Evolutionary conservation across 2,329 filamentous ascomycete species (phyloP).

Genomic region (Rutstroemia sp.): DNA sequence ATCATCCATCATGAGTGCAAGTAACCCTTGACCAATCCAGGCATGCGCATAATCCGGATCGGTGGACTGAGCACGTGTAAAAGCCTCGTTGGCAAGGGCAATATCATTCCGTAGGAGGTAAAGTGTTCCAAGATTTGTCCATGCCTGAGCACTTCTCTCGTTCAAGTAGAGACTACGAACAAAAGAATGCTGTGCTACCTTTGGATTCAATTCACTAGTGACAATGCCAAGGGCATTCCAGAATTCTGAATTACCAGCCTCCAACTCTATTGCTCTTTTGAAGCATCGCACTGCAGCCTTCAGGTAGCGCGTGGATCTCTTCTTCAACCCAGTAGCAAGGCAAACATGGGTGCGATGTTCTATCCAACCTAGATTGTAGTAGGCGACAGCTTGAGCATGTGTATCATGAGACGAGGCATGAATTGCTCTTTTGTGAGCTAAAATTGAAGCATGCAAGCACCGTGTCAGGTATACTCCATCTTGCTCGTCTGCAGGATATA

Average conservation of each 20-base stretch:
- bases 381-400: slow-evolving; percentile 89
- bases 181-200: slow-evolving; percentile 88
- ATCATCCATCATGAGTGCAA: slow-evolving; percentile 67
- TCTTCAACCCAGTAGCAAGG: slow-evolving; percentile 43
- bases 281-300: slow-evolving; percentile 83
- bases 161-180: slow-evolving; percentile 89
- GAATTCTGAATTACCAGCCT: slow-evolving; percentile 89
- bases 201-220: slow-evolving; percentile 76
- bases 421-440: slow-evolving; percentile 84
- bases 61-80: slow-evolving; percentile 83
- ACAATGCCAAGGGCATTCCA: slow-evolving; percentile 95
- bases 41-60: slow-evolving; percentile 91
- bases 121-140: slow-evolving; percentile 85
- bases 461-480: slow-evolving; percentile 41
- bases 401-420: slow-evolving; percentile 63
- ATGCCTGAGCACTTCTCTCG: slow-evolving; percentile 74
- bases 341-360: slow-evolving; percentile 75
- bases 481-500: slow-evolving; percentile 27
- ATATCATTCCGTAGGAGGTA: slow-evolving; percentile 79
- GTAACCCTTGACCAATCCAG: slow-evolving; percentile 87
- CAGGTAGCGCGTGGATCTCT: slow-evolving; percentile 60
- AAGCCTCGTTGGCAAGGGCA: slow-evolving; percentile 81
- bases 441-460: slow-evolving; percentile 63
- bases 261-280: slow-evolving; percentile 91
- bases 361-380: slow-evolving; percentile 95